Percentiles rank a stretch among this genome's conserved stretches.
phyloP scores from a whole-genome alignment of 768 basidiomycete species.

The Udeniomyces megalosporus region DNA sequence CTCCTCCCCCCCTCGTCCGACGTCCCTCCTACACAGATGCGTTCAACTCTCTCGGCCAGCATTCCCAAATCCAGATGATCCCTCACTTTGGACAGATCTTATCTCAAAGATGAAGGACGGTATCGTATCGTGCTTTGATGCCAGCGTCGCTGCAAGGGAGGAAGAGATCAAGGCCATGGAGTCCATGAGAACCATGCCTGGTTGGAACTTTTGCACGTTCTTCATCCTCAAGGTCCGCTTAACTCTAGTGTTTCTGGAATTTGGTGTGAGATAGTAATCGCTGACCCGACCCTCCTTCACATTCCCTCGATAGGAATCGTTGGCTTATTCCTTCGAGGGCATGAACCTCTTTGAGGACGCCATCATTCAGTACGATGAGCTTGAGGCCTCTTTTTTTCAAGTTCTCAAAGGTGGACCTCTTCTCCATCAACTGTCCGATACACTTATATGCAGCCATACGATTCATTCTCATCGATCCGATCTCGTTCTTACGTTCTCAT shows the following conservation, averaged over 20 bases:
- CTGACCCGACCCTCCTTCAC: not conserved
- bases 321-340: slow-evolving; percentile 80
- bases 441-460: too few relatives aligned
- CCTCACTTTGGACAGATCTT: slow-evolving; percentile 72
- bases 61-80: slow-evolving; percentile 53
- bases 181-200: slow-evolving; percentile 74
- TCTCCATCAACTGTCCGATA: too few relatives aligned
- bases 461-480: too few relatives aligned
- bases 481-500: not conserved
- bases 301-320: slow-evolving; percentile 52
- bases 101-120: slow-evolving; percentile 80
- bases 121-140: slow-evolving; percentile 66
- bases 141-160: slow-evolving; percentile 56
- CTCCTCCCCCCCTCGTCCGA: too few relatives aligned
- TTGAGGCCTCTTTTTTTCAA: slow-evolving; percentile 61
- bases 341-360: slow-evolving; percentile 83
- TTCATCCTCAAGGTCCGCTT: slow-evolving; percentile 72
- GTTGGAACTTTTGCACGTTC: slow-evolving; percentile 98
- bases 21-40: slow-evolving; percentile 42
- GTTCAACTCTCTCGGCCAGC: slow-evolving; percentile 52
- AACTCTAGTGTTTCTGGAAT: not conserved
- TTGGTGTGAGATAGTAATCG: too few relatives aligned
- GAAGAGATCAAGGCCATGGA: slow-evolving; percentile 86
- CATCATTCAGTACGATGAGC: slow-evolving; percentile 70
- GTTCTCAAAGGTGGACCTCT: slow-evolving; percentile 26